These are phyloP conservation scores for Trichosphaerium sp. DNA, from an alignment of 78 protist species.

Conservation along the genomic window DNA sequence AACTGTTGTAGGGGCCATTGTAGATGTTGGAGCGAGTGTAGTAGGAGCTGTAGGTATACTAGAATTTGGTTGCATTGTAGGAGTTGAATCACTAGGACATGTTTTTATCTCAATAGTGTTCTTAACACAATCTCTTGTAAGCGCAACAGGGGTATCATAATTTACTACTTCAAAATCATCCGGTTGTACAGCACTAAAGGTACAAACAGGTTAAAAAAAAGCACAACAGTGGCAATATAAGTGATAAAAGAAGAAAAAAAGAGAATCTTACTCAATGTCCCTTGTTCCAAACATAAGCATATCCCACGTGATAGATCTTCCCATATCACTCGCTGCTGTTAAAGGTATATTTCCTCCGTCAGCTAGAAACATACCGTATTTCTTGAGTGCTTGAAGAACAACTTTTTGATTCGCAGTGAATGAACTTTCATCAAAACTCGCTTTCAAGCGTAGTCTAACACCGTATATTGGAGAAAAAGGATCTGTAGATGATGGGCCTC, in stretches of 20 bases:
- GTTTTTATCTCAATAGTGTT: not conserved
- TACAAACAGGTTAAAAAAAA: no score
- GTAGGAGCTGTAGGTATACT: no score
- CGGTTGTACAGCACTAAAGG: not conserved
- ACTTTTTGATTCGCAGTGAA: not conserved
- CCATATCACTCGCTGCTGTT: not conserved
- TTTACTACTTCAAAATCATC: not conserved
- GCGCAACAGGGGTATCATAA: not conserved
- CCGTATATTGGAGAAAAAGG: conserved; percentile 7
- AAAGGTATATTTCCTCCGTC: conserved; percentile 13
- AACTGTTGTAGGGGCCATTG: no score
- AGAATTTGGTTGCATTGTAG: no score
- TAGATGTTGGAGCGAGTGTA: no score
- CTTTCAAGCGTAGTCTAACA: not conserved
- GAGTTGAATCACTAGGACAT: no score
- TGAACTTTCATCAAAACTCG: not conserved
- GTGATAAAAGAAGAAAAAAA: no score
- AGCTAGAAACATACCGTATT: conserved; percentile 12
- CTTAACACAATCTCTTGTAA: not conserved
- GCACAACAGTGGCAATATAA: no score
- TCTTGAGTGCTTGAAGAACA: not conserved
- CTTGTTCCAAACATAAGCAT: not conserved
- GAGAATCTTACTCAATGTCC: no score
- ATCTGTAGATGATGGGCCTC: not conserved
- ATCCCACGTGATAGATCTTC: not conserved